Base-by-base conservation (phyloP, 768 basidiomycete species). In the Boletus vinaceobasis region DNA sequence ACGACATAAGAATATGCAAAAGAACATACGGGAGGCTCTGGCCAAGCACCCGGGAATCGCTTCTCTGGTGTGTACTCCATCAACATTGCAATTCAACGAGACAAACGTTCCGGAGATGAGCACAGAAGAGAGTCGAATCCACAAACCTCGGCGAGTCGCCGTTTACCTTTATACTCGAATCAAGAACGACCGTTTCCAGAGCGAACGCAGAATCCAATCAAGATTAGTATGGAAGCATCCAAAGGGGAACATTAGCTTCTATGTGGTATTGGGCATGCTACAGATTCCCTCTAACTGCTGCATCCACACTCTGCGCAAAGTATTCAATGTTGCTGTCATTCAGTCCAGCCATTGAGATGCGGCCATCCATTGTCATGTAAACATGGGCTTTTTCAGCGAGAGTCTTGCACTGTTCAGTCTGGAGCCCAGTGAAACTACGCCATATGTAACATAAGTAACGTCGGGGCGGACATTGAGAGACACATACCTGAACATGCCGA, bases 401-500 rank as follows among this genome's bases (percentile, higher is more conserved):
- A 6, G 79, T 80, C 65, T 88, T 87, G 60, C 90, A 90, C 62
- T 97, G 94, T 5, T 79, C 77, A 26, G 85, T 75, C 58, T 83
- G 86, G 64, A 96, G 73, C 21, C 94, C 94, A 43, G 93, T 96
- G 77, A 92, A 95, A 73, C 90, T 89, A 63, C 23, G 29, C 46
- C 39, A 55, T 47, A 26, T 8, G 35, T 35, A 33, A 17, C 26
- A 50, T 59, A 29, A 63, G 51, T 39, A 37, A 27, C 26, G 5
- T 38, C 37, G n/a, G 2, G n/a, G 14, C 11, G 5, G 26, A 43
- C 23, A 36, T 35, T 17, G 17, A 36, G 6, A 67, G 46, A 27
- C 21, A 65, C 78, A 57, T 70, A 93, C 93, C 92, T 93, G 80
- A 95, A 95, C 94, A 98, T 96, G 71, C 96, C 96, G 58, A 94